Evolutionary conservation across 2,329 filamentous ascomycete genomes (phyloP), one percentile per base, ranked within the genome.

Genomic region (Myriosclerotinia curreyana): DNA sequence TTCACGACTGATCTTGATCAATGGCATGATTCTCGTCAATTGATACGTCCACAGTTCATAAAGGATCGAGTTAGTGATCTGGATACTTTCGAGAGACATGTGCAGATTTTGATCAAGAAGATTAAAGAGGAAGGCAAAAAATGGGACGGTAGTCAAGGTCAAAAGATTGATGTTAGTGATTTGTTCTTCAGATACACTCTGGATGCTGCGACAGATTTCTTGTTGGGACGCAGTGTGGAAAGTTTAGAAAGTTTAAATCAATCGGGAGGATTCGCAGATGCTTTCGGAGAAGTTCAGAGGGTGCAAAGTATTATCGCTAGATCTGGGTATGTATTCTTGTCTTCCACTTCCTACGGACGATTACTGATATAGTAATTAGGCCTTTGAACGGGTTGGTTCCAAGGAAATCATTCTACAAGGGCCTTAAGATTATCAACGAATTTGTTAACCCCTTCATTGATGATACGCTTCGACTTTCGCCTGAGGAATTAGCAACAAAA

Each of bases 11-110:
- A 97, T 73, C 88, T 89, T 15, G 80, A 86, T 34, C 77, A 82
- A 60, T 96, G 93, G 93, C 90, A 94, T 69, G 82, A 83, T 64
- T 92, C 88, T 60, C 83, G 93, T n/a, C 86, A 91, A 68, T 80
- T 96, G 66, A 86, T 97, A 67, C 83, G 92, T 2, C 92, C 93
- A 0, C 91, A 96, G 72, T 96, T 96, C 76, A 86, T 92, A 72
- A 89, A 89, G 71, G 90, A 96, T 72, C 89, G 92, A 25, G 85
- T 96, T 44, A 89, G 88, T 68, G 91, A 96, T 75, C 78, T 96
- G 66, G 82, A 91, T 60, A 86, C 88, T 65, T 93, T 96, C 73
- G 93, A 96, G 77, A 79, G 81, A 28, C 92, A 96, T 73, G 83
- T 93, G 31, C 82, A 90, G 72, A 83, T 85, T 0, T 80, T 96